phyloP scores from a whole-genome alignment of 768 basidiomycete genomes.

The Rhizopogon vinicolor region DNA sequence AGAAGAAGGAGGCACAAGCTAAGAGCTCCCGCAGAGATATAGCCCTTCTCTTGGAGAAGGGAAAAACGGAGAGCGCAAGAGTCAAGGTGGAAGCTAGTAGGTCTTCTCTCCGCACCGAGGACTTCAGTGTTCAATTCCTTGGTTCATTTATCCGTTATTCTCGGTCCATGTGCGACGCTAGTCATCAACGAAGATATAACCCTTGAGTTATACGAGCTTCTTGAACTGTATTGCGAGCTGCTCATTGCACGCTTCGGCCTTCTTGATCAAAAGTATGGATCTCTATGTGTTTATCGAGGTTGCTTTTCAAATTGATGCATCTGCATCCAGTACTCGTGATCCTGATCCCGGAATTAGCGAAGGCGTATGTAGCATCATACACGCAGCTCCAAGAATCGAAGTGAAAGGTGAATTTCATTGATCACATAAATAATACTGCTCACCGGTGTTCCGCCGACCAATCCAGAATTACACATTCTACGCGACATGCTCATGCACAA shows the following conservation, averaged over 20 bases:
- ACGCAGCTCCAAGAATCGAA: slow-evolving; percentile 89
- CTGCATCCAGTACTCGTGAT: slow-evolving; percentile 54
- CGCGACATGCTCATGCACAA: slow-evolving; percentile 96
- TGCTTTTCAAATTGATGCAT: slow-evolving; percentile 5
- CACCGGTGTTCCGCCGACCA: slow-evolving; percentile 1
- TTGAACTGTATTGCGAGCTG: slow-evolving; percentile 95
- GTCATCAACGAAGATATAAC: slow-evolving; percentile 85
- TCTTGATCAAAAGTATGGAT: slow-evolving; percentile 78
- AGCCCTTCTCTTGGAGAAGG: slow-evolving; percentile 70
- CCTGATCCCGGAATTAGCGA: slow-evolving; percentile 87
- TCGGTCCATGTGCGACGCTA: slow-evolving; percentile 16
- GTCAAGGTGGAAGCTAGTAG: slow-evolving; percentile 82
- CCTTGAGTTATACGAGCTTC: slow-evolving; percentile 83
- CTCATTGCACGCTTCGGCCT: slow-evolving; percentile 88
- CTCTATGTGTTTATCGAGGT: background rate
- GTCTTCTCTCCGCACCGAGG: slow-evolving; percentile 23
- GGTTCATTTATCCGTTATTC: background rate
- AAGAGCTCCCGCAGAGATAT: slow-evolving; percentile 75
- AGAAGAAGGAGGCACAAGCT: slow-evolving; percentile 89
- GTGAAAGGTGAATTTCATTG: slow-evolving; percentile 58
- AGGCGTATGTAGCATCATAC: slow-evolving; percentile 83
- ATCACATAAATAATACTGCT: slow-evolving; percentile 1
- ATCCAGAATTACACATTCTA: slow-evolving; percentile 77
- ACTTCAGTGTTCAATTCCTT: slow-evolving; percentile 14
- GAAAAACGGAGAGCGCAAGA: slow-evolving; percentile 79